phyloP scores from a whole-genome alignment of 2,329 filamentous ascomycete genomes.

The Neofusicoccum laricinum region DNA sequence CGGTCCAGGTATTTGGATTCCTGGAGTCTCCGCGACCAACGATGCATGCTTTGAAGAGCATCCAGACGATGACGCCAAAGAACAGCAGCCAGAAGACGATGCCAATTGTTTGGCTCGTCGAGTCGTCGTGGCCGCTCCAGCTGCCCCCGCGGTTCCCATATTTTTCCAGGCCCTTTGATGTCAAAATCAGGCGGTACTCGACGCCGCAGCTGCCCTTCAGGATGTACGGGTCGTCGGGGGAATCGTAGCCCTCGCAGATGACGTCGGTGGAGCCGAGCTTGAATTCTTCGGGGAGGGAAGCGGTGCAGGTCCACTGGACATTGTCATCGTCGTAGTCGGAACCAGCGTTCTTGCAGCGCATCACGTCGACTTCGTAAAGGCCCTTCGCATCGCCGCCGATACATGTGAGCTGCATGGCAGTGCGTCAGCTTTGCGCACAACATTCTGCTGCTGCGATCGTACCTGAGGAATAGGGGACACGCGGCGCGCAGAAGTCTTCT shows the following conservation, averaged over 20 bases:
- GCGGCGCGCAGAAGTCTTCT: slow-evolving; percentile 72
- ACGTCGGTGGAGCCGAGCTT: slow-evolving; percentile 86
- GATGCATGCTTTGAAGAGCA: slow-evolving; percentile 56
- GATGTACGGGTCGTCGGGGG: slow-evolving; percentile 76
- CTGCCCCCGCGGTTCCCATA: slow-evolving; percentile 58
- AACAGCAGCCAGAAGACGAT: slow-evolving; percentile 63
- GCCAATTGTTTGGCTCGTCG: slow-evolving; percentile 26
- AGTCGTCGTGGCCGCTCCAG: slow-evolving; percentile 32
- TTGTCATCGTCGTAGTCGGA: slow-evolving; percentile 73
- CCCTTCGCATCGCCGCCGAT: slow-evolving; percentile 58
- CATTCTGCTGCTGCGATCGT: neutral
- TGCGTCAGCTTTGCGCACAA: neutral
- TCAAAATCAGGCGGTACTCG: slow-evolving; percentile 79
- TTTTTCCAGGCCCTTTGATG: slow-evolving; percentile 68
- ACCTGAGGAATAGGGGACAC: slow-evolving; percentile 65
- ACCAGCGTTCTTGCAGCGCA: slow-evolving; percentile 89
- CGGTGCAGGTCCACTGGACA: slow-evolving; percentile 88
- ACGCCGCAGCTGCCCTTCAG: slow-evolving; percentile 90
- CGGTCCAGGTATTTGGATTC: slow-evolving; percentile 18
- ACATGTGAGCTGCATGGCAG: slow-evolving; percentile 63
- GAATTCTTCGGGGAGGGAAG: slow-evolving; percentile 59
- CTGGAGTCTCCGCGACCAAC: slow-evolving; percentile 17
- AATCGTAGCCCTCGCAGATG: slow-evolving; percentile 83
- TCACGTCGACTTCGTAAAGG: slow-evolving; percentile 71
- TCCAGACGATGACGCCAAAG: slow-evolving; percentile 57